Base-by-base conservation (phyloP, 2,329 filamentous ascomycete genomes). In the Furcasterigmium furcatum region DNA sequence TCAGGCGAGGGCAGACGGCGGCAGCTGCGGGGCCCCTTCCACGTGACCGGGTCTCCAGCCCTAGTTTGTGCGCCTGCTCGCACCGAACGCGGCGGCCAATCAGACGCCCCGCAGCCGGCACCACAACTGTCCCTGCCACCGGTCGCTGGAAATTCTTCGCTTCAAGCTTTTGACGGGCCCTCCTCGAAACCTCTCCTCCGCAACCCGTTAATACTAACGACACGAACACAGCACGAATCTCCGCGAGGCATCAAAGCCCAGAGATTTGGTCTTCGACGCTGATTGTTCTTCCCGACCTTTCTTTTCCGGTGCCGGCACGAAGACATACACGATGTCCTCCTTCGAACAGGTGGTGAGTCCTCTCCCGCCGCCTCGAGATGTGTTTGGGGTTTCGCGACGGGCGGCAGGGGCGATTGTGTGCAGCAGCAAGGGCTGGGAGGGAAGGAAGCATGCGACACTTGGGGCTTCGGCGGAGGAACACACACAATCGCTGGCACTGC, bases 291-390 rank as follows among this genome's bases (percentile, higher is more conserved):
- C 41, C 44, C 43, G 42, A 44, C 46, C 25, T 22, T 41, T 41
- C 29, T 18, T 8, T 46, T 49, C 48, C 27, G 60, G 58, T 62
- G 59, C 66, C 58, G 55, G 61, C 60, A 53, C 54, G 66, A 64
- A 70, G 34, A 36, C 16, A 36, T 36, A 27, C 34, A 80, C 75
- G 68, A 84, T 85, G 81, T 84, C 81, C 70, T 79, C 77, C 65
- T 85, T 85, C 73, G 82, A 85, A 77, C 68, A 73, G 71, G 80
- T 84, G 77, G 82, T 85, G 74, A 84, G 82, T 85, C 27, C n/a
- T 41, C 20, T 16, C 22, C 30, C 39, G 25, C 39, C 39, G 14
- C 20, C n/a, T 25, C 21, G 24, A 35, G 25, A 36, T 43, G 34
- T 36, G 16, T 36, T 36, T 14, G 34, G n/a, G 34, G 18, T 27